Base-by-base conservation (phyloP, 2,329 filamentous ascomycete species). In the Ceratocystis lukuohia region DNA sequence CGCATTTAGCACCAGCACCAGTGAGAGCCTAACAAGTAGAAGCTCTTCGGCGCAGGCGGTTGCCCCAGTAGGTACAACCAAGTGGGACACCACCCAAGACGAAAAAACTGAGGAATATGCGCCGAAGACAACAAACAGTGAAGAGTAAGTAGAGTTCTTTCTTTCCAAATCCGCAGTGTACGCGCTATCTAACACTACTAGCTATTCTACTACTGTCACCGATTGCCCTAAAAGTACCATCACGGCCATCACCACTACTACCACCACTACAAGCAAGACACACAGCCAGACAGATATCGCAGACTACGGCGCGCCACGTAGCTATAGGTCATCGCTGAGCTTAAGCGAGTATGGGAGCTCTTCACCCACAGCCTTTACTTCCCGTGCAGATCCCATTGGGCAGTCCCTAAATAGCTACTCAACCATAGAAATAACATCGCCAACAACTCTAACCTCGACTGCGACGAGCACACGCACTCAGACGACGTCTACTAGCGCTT, bases 181-280 rank as follows among this genome's bases (percentile, higher is more conserved):
- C 37, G 37, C 10, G 37, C 37, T 46, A 46, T 28, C 33, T 61
- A 65, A 61, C 20, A 6, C 15, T 7, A 10, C 46, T 44, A 67
- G 66, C 5, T 28, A 37, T 20, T 65, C 66, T n/a, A 63, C 62
- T 6, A 62, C 56, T 62, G 28, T 65, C 12, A 65, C 56, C 4
- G 41, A 67, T 12, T 67, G 66, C 33, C 22, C 57, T n/a, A 45
- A 65, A n/a, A 37, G 62, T 50, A 61, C 56, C 17, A 5, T 22
- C 20, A 41, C 45, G 1, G n/a, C 28, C 6, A 33, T 44, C 6
- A 5, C 48, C 41, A 28, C 61, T 5, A 30, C n/a, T 5, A 62
- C 22, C 17, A 41, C 37, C 37, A 41, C 37, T 41, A 41, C 37
- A 41, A 53, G 45, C 41, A 61, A 12, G 6, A 57, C 61, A 8